Percentiles rank a stretch among this genome's conserved stretches.
These are phyloP conservation scores for Alternaria brassicicola DNA, from an alignment of 2,329 filamentous ascomycete genomes.

Conservation along the genomic window DNA sequence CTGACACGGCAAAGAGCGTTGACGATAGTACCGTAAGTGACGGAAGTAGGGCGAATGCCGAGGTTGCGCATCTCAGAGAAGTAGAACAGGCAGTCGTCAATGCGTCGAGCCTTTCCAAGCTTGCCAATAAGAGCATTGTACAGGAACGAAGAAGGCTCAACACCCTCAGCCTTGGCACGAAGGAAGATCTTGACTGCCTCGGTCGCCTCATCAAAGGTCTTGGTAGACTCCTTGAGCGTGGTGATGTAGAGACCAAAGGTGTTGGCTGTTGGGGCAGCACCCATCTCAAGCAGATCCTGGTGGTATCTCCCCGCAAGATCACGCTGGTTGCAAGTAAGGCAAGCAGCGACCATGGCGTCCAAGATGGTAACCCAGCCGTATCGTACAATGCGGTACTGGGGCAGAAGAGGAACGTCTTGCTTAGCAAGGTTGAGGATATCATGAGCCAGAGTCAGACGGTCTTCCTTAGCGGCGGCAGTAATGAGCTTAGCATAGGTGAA, in stretches of 20 bases:
- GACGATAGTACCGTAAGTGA: conserved; percentile 97
- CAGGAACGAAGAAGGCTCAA: conserved; percentile 93
- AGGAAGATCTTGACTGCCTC: conserved; percentile 98
- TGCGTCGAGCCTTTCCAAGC: conserved; percentile 94
- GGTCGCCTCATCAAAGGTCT: conserved; percentile 96
- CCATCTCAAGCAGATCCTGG: conserved; percentile 88
- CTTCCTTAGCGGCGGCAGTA: conserved; percentile 82
- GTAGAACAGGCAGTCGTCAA: conserved; percentile 97
- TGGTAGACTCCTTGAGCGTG: conserved; percentile 95
- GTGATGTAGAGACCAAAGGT: conserved; percentile 99
- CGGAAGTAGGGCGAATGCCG: conserved; percentile 92
- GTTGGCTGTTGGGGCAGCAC: conserved; percentile 90
- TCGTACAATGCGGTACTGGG: conserved; percentile 83
- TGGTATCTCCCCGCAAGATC: conserved; percentile 84
- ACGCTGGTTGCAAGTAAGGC: conserved; percentile 81
- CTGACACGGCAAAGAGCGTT: conserved; percentile 97
- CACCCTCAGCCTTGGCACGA: conserved; percentile 88
- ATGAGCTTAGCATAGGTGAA: conserved; percentile 98
- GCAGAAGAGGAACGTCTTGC: conserved; percentile 81
- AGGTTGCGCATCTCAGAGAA: conserved; percentile 96
- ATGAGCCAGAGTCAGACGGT: conserved; percentile 79
- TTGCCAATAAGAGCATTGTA: conserved; percentile 99
- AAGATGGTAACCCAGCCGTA: conserved; percentile 97
- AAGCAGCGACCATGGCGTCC: conserved; percentile 95
- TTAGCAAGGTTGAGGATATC: conserved; percentile 91